phyloP scores from a whole-genome alignment of 805 yeast species.

The Phaffomyces antillensis region DNA sequence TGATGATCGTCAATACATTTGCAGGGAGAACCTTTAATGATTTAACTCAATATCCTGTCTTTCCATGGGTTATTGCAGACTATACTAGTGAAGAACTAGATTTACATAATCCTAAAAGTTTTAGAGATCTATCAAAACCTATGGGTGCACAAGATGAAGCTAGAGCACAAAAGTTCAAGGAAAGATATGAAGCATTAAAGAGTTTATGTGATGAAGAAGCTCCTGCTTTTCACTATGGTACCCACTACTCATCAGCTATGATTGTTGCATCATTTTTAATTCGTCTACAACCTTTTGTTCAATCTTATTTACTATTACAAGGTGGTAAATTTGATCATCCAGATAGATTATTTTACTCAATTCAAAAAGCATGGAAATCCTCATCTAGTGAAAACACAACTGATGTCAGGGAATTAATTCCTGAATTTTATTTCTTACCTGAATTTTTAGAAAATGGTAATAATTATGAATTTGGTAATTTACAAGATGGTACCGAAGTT shows the following conservation, averaged over 20 bases:
- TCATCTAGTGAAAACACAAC: conserved; percentile 76
- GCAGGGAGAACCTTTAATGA: conserved; percentile 90
- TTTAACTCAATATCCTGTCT: conserved; percentile 83
- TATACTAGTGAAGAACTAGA: conserved; percentile 68
- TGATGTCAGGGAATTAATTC: conserved; percentile 81
- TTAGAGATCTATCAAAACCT: conserved; percentile 74
- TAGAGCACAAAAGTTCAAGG: conserved; percentile 57
- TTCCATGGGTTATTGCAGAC: conserved; percentile 88
- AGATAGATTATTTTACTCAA: conserved; percentile 69
- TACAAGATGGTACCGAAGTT: conserved; percentile 52
- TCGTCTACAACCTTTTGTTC: conserved; percentile 73
- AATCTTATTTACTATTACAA: conserved; percentile 69
- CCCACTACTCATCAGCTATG: conserved; percentile 93
- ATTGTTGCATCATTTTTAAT: conserved; percentile 78
- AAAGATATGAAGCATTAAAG: conserved; percentile 63
- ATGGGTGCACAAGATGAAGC: conserved; percentile 79
- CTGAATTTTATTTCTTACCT: conserved; percentile 79
- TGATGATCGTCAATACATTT: conserved; percentile 71
- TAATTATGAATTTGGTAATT: conserved; percentile 58
- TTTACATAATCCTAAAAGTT: conserved; percentile 50
- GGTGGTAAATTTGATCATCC: conserved; percentile 90
- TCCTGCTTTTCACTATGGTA: conserved; percentile 87
- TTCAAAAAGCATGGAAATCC: conserved; percentile 74
- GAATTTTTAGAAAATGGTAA: conserved; percentile 67
- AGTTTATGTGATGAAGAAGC: conserved; percentile 51